Evolutionary conservation across 2,329 filamentous ascomycete genomes (phyloP).

Genomic region (Pseudonectria buxi): DNA sequence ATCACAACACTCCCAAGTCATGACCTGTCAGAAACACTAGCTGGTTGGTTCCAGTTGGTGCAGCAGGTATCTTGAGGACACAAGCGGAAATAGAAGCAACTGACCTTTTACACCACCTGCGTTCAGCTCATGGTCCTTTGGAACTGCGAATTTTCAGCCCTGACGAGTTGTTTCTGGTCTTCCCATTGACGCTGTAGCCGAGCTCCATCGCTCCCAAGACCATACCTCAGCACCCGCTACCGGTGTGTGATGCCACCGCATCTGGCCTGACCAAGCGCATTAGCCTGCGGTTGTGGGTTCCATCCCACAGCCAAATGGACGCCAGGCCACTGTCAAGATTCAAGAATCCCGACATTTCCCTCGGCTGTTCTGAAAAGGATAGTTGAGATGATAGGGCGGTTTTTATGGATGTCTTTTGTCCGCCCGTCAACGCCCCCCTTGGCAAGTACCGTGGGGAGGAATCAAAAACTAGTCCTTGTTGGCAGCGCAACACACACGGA

Average conservation of each 20-base stretch:
- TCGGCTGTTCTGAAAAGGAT: constrained; percentile 37
- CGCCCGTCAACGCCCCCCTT: constrained; percentile 64
- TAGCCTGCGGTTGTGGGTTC: constrained; percentile 40
- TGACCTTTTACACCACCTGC: constrained; percentile 31
- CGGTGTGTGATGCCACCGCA: constrained; percentile 38
- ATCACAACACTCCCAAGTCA: constrained; percentile 18
- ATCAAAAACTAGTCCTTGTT: constrained; percentile 92
- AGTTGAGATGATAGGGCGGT: constrained; percentile 59
- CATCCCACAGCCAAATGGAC: constrained; percentile 38
- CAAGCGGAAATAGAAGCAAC: constrained; percentile 40
- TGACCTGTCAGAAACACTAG: constrained; percentile 38
- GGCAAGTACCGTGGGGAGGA: constrained; percentile 56
- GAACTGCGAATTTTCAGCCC: constrained; percentile 13
- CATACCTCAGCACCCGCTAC: constrained; percentile 34
- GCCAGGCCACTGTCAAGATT: constrained; percentile 37
- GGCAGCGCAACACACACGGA: constrained; percentile 78
- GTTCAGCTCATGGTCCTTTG: constrained; percentile 38
- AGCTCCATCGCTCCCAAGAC: constrained; percentile 31
- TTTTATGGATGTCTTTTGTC: constrained; percentile 97
- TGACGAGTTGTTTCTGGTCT: constrained; percentile 4
- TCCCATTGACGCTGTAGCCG: constrained; percentile 18
- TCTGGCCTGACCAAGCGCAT: constrained; percentile 53
- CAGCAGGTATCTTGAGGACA: constrained; percentile 34
- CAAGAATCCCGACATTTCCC: constrained; percentile 33
- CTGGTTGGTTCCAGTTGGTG: constrained; percentile 22